Evolutionary conservation across 2,329 filamentous ascomycete species (phyloP), one percentile per base, ranked within the genome.

Genomic region (Xylaria digitata): DNA sequence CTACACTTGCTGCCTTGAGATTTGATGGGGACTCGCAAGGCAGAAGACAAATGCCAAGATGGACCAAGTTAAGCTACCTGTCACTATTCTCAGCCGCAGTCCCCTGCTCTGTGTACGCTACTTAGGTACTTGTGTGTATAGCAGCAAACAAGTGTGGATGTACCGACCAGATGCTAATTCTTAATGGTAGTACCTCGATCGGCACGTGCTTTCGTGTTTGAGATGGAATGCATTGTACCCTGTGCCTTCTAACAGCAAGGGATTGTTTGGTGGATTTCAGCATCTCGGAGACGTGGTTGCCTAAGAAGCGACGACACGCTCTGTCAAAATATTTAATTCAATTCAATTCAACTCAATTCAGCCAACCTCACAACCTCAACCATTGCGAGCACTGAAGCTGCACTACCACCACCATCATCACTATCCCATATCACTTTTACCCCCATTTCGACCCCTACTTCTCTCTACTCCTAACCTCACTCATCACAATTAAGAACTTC

Each of bases 201-300:
- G 50, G 57, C 70, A 72, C 69, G 70, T 72, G 70, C 55, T 70
- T 68, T 72, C 70, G 70, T 49, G 70, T 61, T 45, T 49, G 21
- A 21, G 11, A 43, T 19, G 21, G 46, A 7, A 19, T 32, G 34
- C n/a, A 40, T 26, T 13, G 9, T 21, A 50, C 49, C 17, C 8
- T 23, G 46, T 52, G 30, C 30, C 50, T 50, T 53, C 40, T 43
- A 34, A 9, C 30, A 11, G 7, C 19, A 19, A 30, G 32, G 49
- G 15, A 17, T 15, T 17, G n/a, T 40, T 37, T 15, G 13, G 17
- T 46, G 61, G 46, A 15, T 32, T 17, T 52, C 19, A 21, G 37
- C 17, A 37, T 54, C 23, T 6, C 26, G 55, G 45, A 49, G 37
- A 46, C 5, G 48, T 53, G 67, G 69, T 67, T 71, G 69, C 69